Base-by-base conservation (phyloP, 805 yeast species). In the Saturnispora halmiae region DNA sequence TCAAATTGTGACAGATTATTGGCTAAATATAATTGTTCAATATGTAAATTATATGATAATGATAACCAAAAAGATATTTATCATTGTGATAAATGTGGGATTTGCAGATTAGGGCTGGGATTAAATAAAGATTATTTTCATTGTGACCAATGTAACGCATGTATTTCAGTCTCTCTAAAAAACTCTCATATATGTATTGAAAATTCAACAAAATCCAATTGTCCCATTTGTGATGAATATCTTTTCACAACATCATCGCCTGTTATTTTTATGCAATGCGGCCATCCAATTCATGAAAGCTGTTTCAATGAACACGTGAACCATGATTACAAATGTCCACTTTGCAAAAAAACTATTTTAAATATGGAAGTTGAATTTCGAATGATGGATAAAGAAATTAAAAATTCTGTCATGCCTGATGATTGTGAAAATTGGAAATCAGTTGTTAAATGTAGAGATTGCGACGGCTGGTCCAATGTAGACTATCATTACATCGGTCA, bases 71-170 rank as follows among this genome's bases (percentile, higher is more conserved):
- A 85, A 54, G 82, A 82, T 46, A 87, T 88, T 19, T 88, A 87
- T 54, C 97, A 88, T 57, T 88, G 97, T 59, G 84, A 79, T 51
- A 82, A 79, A 51, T 88, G 97, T 64, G 95, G 95, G 0, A 86
- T 90, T 41, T 88, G 97, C 58, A 72, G 96, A 11, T 66, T 90
- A 8, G 97, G 97, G 2, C 66, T 82, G 20, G 96, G 96, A 0
- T 61, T 86, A 18, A 92, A 85, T 14, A 80, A 82, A 48, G 96
- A 88, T 59, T 87, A 81, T 52, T 86, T 85, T 65, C 97, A 88
- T 57, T 88, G 97, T 62, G 75, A 81, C 50, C 79, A 78, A 16
- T 88, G 97, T 61, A 83, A 85, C 52, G 88, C 87, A 6, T 88
- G 97, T 58, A 70, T 88, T 50, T 77, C 90, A 31, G 79, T 88